Evolutionary conservation across 176 grass and related monocot species (phyloP), one percentile per base, ranked within the genome.

Genomic region (Phyllostachys edulis): DNA sequence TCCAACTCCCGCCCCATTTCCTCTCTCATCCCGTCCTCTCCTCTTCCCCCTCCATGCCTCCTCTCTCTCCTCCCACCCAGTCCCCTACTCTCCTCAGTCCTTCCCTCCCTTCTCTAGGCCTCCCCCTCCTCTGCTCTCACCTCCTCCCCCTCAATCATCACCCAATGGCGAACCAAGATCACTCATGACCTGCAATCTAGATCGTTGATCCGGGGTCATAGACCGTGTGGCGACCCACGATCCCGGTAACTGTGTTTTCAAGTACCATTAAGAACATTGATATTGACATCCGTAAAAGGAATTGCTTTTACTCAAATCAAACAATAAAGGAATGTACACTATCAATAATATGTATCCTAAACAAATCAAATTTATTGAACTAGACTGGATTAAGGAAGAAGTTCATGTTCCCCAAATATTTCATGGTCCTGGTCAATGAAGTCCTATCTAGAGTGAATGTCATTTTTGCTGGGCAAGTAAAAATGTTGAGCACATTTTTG

Each of bases 351-450:
- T 61, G 27, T 78, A 71, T 40, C 52, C 29, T 71, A 47, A 79
- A 71, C 8, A 85, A 39, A 38, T 67, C 1, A 64, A 7, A 50
- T 51, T 66, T 78, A 84, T 59, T 57, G 14, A 73, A 59, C 50
- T 52, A 27, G 66, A 71, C 8, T 78, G 66, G 80, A 45, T n/a
- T 37, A 45, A 37, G 45, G 18, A 78, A 44, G 29, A 34, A 63
- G 27, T 45, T 5, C 29, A 87, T 68, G 62, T 65, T 64, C 20
- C 49, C 16, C 17, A 69, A 69, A 62, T 71, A 71, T 27, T 71
- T 44, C 44, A 79, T 61, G 24, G 63, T 36, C 36, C 29, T 64
- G 45, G 24, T 51, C 80, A 88, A 78, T 71, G 14, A 76, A 84
- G 26, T 64, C 47, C 51, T 36, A 54, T 83, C 24, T 83, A 55